phyloP scores from a whole-genome alignment of 495 filamentous ascomycete species.

The Pseudevernia furfuracea region DNA sequence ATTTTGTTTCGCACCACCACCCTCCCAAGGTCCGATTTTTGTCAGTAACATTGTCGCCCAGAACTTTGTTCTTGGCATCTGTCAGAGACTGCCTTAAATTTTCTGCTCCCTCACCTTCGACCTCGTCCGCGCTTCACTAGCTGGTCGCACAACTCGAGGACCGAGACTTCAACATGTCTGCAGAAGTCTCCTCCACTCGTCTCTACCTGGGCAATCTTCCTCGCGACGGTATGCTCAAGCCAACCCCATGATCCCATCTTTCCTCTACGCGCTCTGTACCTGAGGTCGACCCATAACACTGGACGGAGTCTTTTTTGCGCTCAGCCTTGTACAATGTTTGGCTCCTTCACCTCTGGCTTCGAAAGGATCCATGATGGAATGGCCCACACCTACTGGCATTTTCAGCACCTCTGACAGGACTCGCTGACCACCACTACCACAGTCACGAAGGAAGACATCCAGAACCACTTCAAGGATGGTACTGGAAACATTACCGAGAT shows the following conservation, averaged over 20 bases:
- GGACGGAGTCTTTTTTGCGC: constrained; percentile 5
- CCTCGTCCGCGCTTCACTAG: constrained; percentile 4
- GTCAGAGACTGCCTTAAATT: not conserved
- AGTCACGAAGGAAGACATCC: constrained; percentile 95
- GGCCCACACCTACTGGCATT: not conserved
- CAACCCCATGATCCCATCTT: constrained; percentile 26
- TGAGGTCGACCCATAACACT: constrained; percentile 8
- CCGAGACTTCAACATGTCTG: constrained; percentile 19
- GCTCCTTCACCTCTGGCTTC: constrained; percentile 8
- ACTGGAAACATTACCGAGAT: constrained; percentile 96
- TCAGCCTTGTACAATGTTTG: constrained; percentile 4
- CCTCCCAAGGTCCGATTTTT: not conserved
- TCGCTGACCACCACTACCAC: constrained; percentile 32
- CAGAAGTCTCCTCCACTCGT: constrained; percentile 82
- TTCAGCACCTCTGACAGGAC: constrained; percentile 8
- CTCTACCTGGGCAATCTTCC: constrained; percentile 97
- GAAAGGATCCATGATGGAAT: constrained; percentile 12
- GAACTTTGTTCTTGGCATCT: not conserved
- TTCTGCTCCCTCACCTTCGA: not conserved
- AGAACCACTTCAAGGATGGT: constrained; percentile 92
- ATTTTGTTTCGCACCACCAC: not conserved
- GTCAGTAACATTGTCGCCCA: not conserved
- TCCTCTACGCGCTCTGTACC: constrained; percentile 6
- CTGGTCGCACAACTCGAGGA: constrained; percentile 6
- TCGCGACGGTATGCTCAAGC: constrained; percentile 73